Conservation (phyloP, 768 basidiomycete species). For the Suillus variegatus region DNA sequence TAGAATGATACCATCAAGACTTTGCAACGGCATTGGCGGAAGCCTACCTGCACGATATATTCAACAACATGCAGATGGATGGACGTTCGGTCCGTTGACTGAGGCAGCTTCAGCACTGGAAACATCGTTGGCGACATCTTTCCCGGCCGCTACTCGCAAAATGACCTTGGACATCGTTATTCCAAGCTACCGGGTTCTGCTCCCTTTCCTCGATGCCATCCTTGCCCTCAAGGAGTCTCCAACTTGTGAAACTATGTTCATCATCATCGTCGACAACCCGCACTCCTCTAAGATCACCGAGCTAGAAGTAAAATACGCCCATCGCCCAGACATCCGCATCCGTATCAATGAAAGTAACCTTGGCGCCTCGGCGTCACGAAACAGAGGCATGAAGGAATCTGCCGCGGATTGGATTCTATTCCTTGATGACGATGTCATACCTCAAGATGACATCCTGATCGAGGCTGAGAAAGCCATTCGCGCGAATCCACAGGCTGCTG, state of each 20-base stretch:
- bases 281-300: slow-evolving; percentile 38
- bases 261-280: slow-evolving; percentile 53
- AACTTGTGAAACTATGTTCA: slow-evolving; percentile 52
- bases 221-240: slow-evolving; percentile 43
- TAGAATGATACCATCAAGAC: slow-evolving; percentile 41
- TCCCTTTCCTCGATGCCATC: slow-evolving; percentile 45
- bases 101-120: slow-evolving; percentile 39
- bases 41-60: slow-evolving; percentile 46
- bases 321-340: slow-evolving; percentile 48
- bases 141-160: slow-evolving; percentile 29
- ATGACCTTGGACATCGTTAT: slow-evolving; percentile 57
- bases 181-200: slow-evolving; percentile 56
- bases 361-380: slow-evolving; percentile 56
- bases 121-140: slow-evolving; percentile 35
- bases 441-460: slow-evolving; percentile 42
- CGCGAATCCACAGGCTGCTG: slow-evolving; percentile 46
- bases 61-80: slow-evolving; percentile 44
- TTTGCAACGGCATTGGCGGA: slow-evolving; percentile 50
- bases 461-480: slow-evolving; percentile 51
- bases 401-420: slow-evolving; percentile 44
- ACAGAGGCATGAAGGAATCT: slow-evolving; percentile 41
- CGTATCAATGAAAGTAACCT: slow-evolving; percentile 42
- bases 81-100: slow-evolving; percentile 52
- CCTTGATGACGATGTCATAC: slow-evolving; percentile 58
- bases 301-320: slow-evolving; percentile 41